Evolutionary conservation across 495 filamentous ascomycete species (phyloP).

Genomic region (Jackrogersella minutella): DNA sequence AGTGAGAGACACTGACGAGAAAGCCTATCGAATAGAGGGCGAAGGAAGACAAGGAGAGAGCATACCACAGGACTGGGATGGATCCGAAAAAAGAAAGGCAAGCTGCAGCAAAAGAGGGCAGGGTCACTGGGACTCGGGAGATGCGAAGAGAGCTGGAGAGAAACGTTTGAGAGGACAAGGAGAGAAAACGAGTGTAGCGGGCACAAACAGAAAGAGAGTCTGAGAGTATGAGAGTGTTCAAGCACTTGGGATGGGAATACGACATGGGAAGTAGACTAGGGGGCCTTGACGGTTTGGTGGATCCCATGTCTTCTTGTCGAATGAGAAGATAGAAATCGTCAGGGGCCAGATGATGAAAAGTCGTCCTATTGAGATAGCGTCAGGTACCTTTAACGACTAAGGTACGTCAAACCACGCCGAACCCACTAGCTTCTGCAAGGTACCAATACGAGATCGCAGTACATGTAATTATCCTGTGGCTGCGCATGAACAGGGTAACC

Average conservation of each 20-base stretch:
- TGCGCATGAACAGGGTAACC: constrained; percentile 36
- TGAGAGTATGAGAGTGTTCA: background rate
- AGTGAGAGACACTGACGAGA: constrained; percentile 25
- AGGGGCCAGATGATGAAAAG: constrained; percentile 21
- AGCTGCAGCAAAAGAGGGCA: constrained; percentile 30
- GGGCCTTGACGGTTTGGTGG: constrained; percentile 30
- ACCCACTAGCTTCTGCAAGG: constrained; percentile 18
- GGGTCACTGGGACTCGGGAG: constrained; percentile 10
- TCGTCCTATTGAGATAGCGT: constrained; percentile 29
- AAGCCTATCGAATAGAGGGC: constrained; percentile 25
- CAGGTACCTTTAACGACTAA: constrained; percentile 33
- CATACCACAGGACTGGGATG: constrained; percentile 27
- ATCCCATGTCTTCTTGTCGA: constrained; percentile 18
- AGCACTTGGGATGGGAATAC: constrained; percentile 32
- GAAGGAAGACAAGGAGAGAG: constrained; percentile 31
- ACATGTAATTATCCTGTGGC: constrained; percentile 39
- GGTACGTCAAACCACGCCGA: constrained; percentile 22
- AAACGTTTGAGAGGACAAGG: constrained; percentile 27
- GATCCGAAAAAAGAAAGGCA: constrained; percentile 36
- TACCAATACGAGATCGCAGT: constrained; percentile 20
- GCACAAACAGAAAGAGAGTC: constrained; percentile 14
- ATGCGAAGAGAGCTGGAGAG: background rate
- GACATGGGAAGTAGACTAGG: constrained; percentile 27
- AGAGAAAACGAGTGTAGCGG: background rate
- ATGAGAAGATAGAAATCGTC: constrained; percentile 32